Conservation (phyloP, 2,329 filamentous ascomycete genomes). For the Chrysoporthe puriensis region DNA sequence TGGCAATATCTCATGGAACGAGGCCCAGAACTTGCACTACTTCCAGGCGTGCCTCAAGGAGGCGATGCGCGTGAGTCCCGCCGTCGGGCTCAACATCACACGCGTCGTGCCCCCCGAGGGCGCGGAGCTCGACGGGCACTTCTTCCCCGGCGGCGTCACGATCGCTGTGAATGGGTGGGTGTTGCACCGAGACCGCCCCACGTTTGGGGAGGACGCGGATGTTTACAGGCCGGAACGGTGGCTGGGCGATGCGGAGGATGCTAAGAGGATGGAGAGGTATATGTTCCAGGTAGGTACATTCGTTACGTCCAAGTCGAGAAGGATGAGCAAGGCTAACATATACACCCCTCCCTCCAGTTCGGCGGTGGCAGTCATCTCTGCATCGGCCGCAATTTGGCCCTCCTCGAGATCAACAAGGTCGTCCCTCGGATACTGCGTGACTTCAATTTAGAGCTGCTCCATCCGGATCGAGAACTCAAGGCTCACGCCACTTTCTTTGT, state of each 20-base stretch:
- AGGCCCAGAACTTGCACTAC: constrained; percentile 55
- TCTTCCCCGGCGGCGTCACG: constrained; percentile 55
- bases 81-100: constrained; percentile 59
- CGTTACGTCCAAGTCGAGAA: background rate
- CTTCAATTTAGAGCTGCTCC: constrained; percentile 56
- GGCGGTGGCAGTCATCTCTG: constrained; percentile 59
- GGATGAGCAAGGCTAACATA: background rate
- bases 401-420: constrained; percentile 64
- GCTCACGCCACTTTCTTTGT: constrained; percentile 64
- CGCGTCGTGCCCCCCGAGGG: constrained; percentile 55
- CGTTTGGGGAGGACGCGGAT: constrained; percentile 57
- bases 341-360: constrained; percentile 43
- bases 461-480: constrained; percentile 52
- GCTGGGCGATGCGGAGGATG: constrained; percentile 50
- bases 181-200: constrained; percentile 50
- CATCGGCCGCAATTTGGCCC: constrained; percentile 57
- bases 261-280: constrained; percentile 54
- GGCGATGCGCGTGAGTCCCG: constrained; percentile 58
- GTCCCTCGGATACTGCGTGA: constrained; percentile 57
- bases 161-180: constrained; percentile 60
- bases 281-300: constrained; percentile 55
- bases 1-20: constrained; percentile 51
- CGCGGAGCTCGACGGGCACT: constrained; percentile 53
- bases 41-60: constrained; percentile 62
- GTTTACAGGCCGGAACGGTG: constrained; percentile 58